Percentiles rank a stretch among this genome's conserved stretches.
These are phyloP conservation scores for Suhomyces tanzawaensis DNA, from an alignment of 805 yeast genomes.

Conservation along the genomic window DNA sequence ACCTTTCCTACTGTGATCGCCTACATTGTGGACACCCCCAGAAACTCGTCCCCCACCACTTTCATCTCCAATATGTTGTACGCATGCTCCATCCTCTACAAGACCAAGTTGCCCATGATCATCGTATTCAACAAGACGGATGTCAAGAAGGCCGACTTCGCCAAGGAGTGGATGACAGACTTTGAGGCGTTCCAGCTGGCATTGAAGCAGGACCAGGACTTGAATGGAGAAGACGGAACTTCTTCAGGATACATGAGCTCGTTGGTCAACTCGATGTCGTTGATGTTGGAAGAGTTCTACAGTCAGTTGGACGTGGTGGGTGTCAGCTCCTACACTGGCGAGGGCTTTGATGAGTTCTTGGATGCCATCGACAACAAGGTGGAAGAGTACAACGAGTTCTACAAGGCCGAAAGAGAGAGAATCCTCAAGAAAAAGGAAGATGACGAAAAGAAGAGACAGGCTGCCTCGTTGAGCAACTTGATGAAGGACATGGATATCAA, in stretches of 20 bases:
- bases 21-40: constrained; percentile 93
- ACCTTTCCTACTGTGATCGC: constrained; percentile 95
- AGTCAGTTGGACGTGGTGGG: constrained; percentile 87
- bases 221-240: constrained; percentile 56
- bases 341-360: constrained; percentile 88
- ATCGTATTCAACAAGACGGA: constrained; percentile 95
- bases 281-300: constrained; percentile 95
- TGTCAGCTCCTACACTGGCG: constrained; percentile 92
- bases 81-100: constrained; percentile 95
- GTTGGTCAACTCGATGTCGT: constrained; percentile 88
- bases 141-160: constrained; percentile 79
- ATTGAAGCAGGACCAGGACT: constrained; percentile 61
- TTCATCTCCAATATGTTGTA: constrained; percentile 98
- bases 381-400: constrained; percentile 80
- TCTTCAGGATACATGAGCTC: constrained; percentile 93
- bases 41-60: constrained; percentile 91
- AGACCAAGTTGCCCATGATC: constrained; percentile 95
- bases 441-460: constrained; percentile 69
- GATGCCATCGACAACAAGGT: constrained; percentile 82
- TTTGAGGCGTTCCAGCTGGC: constrained; percentile 89
- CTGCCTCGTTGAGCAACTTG: constrained; percentile 63
- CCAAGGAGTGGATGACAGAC: constrained; percentile 96
- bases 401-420: constrained; percentile 82
- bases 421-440: constrained; percentile 73
- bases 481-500: constrained; percentile 84